Percentiles rank a stretch among this genome's conserved stretches.
These are phyloP conservation scores for Ceratocystis lukuohia DNA, from an alignment of 2,329 filamentous ascomycete genomes.

Conservation along the genomic window DNA sequence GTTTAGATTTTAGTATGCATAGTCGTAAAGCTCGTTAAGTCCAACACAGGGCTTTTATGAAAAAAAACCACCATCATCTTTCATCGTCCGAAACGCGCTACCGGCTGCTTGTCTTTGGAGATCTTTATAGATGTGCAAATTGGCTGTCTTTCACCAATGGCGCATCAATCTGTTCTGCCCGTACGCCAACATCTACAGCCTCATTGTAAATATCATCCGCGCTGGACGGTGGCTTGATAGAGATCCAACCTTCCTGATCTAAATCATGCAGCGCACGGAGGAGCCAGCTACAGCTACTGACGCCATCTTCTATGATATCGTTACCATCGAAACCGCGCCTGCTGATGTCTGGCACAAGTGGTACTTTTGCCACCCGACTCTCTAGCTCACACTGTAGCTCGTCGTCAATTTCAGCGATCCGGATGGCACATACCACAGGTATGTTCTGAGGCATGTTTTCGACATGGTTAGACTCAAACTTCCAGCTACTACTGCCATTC, in stretches of 20 bases:
- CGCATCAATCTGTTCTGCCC: constrained; percentile 15
- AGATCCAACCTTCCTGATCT: constrained; percentile 18
- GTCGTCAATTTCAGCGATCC: constrained; percentile 13
- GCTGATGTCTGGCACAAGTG: constrained; percentile 4
- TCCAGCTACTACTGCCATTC: constrained; percentile 3
- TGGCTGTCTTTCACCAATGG: constrained; percentile 14
- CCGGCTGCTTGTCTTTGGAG: too few species aligned
- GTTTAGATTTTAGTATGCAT: too few species aligned
- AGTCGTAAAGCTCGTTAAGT: too few species aligned
- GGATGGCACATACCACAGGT: constrained; percentile 16
- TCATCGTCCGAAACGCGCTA: too few species aligned
- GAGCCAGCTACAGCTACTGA: constrained; percentile 17
- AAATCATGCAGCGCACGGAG: constrained; percentile 14
- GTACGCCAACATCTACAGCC: constrained; percentile 9
- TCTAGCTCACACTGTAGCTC: constrained; percentile 8
- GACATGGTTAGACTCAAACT: constrained; percentile 9
- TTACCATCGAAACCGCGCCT: constrained; percentile 11
- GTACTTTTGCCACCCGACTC: constrained; percentile 10
- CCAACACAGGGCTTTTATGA: too few species aligned
- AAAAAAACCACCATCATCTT: too few species aligned
- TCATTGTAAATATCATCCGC: constrained; percentile 16
- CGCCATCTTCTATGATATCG: constrained; percentile 12
- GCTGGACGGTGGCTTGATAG: constrained; percentile 6
- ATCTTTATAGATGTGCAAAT: constrained; percentile 4
- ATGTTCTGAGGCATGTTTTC: constrained; percentile 11